A percentile compares a stretch with the other conserved stretches of the same genome.
phyloP scores from a whole-genome alignment of 208 protist genomes.

The Leishmania turanica region DNA sequence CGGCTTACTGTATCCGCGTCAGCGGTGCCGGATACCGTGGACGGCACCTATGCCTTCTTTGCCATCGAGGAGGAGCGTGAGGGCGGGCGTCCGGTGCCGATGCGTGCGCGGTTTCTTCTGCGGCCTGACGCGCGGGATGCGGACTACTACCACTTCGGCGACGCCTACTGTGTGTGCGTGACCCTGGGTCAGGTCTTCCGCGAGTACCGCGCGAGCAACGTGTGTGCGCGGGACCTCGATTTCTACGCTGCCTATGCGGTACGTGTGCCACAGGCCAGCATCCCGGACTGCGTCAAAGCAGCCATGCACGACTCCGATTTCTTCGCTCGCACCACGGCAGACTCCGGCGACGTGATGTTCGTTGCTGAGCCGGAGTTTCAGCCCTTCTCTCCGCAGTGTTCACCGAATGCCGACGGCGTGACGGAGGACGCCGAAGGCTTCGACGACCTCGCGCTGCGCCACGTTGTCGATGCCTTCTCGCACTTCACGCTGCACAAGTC shows the following conservation, averaged over 20 bases:
- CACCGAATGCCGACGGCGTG: neutral
- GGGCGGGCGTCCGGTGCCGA: slow-evolving; percentile 19
- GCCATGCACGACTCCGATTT: slow-evolving; percentile 16
- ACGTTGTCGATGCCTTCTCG: slow-evolving; percentile 63
- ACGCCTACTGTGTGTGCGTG: slow-evolving; percentile 55
- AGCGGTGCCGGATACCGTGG: slow-evolving; percentile 14
- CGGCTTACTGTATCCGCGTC: slow-evolving; percentile 16
- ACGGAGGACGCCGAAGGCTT: slow-evolving; percentile 26
- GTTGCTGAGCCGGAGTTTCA: slow-evolving; percentile 30
- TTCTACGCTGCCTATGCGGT: slow-evolving; percentile 29
- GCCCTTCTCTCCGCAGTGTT: slow-evolving; percentile 4
- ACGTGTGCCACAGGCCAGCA: slow-evolving; percentile 20
- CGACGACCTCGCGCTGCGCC: slow-evolving; percentile 24
- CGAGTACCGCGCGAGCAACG: slow-evolving; percentile 18
- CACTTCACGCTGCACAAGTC: slow-evolving; percentile 50
- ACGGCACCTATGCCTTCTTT: slow-evolving; percentile 46
- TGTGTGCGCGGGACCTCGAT: slow-evolving; percentile 23
- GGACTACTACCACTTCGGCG: slow-evolving; percentile 61
- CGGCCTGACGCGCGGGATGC: slow-evolving; percentile 30
- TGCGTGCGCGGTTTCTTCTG: slow-evolving; percentile 59
- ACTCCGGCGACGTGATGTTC: slow-evolving; percentile 40
- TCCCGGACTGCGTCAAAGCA: slow-evolving; percentile 22
- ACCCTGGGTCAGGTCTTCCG: slow-evolving; percentile 33
- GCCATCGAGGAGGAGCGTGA: slow-evolving; percentile 37
- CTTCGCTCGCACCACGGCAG: slow-evolving; percentile 25